These are phyloP conservation scores for Cantharellus anzutake DNA, from an alignment of 768 basidiomycete species.

Conservation along the genomic window DNA sequence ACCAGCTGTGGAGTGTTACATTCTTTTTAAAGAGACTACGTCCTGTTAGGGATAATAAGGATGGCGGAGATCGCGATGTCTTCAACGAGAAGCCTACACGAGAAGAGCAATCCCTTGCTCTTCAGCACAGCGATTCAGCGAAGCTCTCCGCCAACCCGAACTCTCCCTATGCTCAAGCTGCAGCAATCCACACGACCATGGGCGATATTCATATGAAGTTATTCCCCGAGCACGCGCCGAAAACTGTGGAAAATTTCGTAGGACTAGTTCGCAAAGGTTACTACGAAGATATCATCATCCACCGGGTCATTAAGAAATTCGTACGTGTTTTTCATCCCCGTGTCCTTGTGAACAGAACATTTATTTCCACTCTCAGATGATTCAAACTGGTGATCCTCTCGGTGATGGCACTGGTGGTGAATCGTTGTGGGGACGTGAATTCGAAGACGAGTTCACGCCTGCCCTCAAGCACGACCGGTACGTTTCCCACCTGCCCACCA, in stretches of 20 bases:
- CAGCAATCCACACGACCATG: conserved; percentile 85
- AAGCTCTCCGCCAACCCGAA: conserved; percentile 19
- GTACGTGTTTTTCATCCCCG: conserved; percentile 15
- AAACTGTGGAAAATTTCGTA: conserved; percentile 95
- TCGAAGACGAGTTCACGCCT: conserved; percentile 86
- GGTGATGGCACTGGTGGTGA: conserved; percentile 86
- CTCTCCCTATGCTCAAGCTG: conserved; percentile 25
- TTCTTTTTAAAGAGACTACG: too few relatives aligned
- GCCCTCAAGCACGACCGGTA: conserved; percentile 81
- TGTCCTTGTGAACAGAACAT: conserved; percentile 7
- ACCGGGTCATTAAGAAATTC: conserved; percentile 95
- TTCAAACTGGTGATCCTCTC: conserved; percentile 90
- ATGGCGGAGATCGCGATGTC: conserved; percentile 72
- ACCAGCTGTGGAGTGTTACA: not conserved
- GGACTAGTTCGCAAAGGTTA: conserved; percentile 77
- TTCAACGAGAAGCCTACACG: conserved; percentile 97
- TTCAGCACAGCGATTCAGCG: conserved; percentile 17
- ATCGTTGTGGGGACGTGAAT: conserved; percentile 78
- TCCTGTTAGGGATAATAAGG: conserved; percentile 51
- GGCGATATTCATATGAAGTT: conserved; percentile 83
- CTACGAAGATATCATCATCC: conserved; percentile 88
- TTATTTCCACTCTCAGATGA: conserved; percentile 32
- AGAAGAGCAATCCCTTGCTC: conserved; percentile 81
- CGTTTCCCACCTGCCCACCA: conserved; percentile 9
- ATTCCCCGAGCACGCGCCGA: conserved; percentile 85